Evolutionary conservation across 805 yeast species (phyloP), one percentile per base, ranked within the genome.

Genomic region (Saccharomycopsis sp.): DNA sequence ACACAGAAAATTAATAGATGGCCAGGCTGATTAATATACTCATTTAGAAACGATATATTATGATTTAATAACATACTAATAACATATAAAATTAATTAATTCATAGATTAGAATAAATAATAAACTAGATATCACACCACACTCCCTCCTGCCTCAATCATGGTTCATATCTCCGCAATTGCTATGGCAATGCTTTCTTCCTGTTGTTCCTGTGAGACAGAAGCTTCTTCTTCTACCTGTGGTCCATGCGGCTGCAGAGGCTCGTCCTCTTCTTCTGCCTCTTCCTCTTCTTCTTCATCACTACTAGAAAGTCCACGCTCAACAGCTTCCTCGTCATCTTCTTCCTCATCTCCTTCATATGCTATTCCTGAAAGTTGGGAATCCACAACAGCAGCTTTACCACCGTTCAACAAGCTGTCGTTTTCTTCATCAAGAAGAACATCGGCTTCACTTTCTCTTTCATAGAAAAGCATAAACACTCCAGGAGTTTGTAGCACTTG

Each of bases 401-500:
- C 49, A 12, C 20, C 12, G 22, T 44, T 44, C 22, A 44, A 8
- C 12, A 44, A 17, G 8, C 8, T 7, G 19, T 44, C 49, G 42
- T 14, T 49, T 58, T 52, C 60, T 50, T 54, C 62, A 52, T 66
- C 69, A 34, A 64, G 44, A 22, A 68, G 70, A 20, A 70, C 75
- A 3, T 66, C 70, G 51, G 67, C 69, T 59, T 72, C 73, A 41
- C 72, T 71, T 58, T 77, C 80, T 58, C 73, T 70, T 68, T 92
- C 97, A 69, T 93, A 93, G 67, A 93, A 93, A 65, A 93, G 71
- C 97, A 93, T 89, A 64, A 91, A 93, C 0, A 93, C 91, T 25
- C 97, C 97, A 58, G 89, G 94, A 2, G 91, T 83, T 14, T 77
- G 76, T 58, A 89, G 73, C 1, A 91, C 97, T 68, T 92, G 96